Base-by-base conservation (phyloP, 2,329 filamentous ascomycete genomes). In the Shiraia sp. region DNA sequence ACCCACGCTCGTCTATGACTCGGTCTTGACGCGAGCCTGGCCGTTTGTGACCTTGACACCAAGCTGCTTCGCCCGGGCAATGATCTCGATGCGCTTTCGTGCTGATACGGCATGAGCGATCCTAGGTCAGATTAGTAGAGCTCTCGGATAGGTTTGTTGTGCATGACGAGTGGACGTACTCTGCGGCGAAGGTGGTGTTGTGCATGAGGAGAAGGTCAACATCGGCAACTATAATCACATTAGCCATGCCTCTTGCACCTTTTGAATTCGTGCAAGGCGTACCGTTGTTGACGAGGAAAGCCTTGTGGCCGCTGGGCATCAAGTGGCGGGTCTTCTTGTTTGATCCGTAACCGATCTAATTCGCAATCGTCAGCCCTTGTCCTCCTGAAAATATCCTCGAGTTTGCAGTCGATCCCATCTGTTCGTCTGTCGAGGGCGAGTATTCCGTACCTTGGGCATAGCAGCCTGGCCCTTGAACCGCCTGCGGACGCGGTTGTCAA, bases 311-410 rank as follows among this genome's bases (percentile, higher is more conserved):
- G 69, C 90, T 96, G 74, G 93, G 93, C 83, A 90, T 95, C 86
- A 97, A 86, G 84, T 95, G 92, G 72, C 89, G 86, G 74, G 93
- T 99, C 86, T 97, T 97, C 85, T 90, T 95, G 89, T 97, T 97
- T 79, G 88, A 93, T 67, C 93, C 91, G 76, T 91, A 99, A 72
- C 93, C 93, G 75, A 99, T 99, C 93, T 96, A 47, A 40, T 45
- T 49, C 47, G 47, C 47, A 48, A 44, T 36, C 45, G 60, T 70
- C 56, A 70, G 66, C 58, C 54, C 49, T 50, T 36, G 27, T 42
- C 32, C 47, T 26, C 12, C 22, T 28, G 7, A 6, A 19, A 6
- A 8, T 25, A 37, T 26, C 28, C 9, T 30, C 28, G 6, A 13
- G 27, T 14, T n/a, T 10, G n/a, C 27, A 29, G 12, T 29, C 19